These are phyloP conservation scores for Coccomyxa sp. DNA, from an alignment of 139 green algal species.

Conservation along the genomic window DNA sequence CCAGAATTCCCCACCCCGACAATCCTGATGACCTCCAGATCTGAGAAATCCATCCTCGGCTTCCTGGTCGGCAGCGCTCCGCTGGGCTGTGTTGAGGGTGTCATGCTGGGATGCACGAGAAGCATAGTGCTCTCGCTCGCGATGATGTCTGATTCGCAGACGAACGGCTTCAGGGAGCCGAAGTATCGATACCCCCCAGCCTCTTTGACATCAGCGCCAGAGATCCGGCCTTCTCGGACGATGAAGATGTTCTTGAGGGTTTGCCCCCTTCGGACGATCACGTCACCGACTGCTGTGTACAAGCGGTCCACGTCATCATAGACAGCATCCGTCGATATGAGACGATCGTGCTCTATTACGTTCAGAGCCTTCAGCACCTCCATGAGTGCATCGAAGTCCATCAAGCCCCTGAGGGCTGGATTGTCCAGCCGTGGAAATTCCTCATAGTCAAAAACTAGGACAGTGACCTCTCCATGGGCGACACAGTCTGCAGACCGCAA, in stretches of 20 bases:
- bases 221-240: neutral
- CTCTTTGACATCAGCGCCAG: neutral
- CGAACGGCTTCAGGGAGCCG: neutral
- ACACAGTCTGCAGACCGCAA: neutral
- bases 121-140: neutral
- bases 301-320: neutral
- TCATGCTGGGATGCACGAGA: neutral
- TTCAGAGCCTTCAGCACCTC: neutral
- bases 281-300: neutral
- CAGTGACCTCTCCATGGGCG: neutral
- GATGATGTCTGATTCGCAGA: neutral
- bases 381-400: neutral
- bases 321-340: neutral
- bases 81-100: neutral
- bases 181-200: neutral
- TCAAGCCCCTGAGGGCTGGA: neutral
- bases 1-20: neutral
- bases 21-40: conserved; percentile 1
- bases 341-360: neutral
- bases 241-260: neutral
- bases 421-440: neutral
- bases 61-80: neutral
- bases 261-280: neutral
- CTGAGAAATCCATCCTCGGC: neutral
- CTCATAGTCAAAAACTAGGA: neutral